Percentiles rank a stretch among this genome's conserved stretches.
These are phyloP conservation scores for Petunia hybrid DNA, from an alignment of 305 asterid species.

Conservation along the genomic window DNA sequence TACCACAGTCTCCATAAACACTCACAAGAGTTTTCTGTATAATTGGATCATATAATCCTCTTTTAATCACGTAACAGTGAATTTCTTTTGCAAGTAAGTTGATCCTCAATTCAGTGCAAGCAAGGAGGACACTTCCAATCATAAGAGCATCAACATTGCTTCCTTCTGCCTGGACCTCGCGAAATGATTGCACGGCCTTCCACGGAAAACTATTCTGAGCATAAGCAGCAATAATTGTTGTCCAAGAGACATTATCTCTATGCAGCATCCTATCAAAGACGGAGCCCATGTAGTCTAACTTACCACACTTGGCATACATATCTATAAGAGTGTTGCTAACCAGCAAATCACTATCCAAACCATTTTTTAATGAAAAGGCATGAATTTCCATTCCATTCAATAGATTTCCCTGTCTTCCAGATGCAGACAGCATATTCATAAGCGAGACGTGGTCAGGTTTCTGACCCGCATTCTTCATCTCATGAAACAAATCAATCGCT, in stretches of 20 bases:
- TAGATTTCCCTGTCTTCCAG: conserved; percentile 64
- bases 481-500: conserved; percentile 53
- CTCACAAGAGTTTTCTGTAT: conserved; percentile 63
- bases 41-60: conserved; percentile 53
- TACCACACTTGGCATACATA: conserved; percentile 92
- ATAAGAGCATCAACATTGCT: conserved; percentile 56
- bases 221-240: conserved; percentile 73
- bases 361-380: conserved; percentile 69
- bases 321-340: conserved; percentile 76
- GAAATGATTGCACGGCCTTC: conserved; percentile 60
- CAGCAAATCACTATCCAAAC: conserved; percentile 64
- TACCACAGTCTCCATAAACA: conserved; percentile 74
- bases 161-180: conserved; percentile 47
- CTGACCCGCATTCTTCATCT: conserved; percentile 50
- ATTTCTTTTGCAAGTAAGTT: conserved; percentile 64
- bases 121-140: conserved; percentile 76
- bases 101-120: conserved; percentile 66
- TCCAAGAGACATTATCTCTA: conserved; percentile 78
- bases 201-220: conserved; percentile 56
- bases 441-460: conserved; percentile 67
- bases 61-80: conserved; percentile 64
- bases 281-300: conserved; percentile 59
- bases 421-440: conserved; percentile 67
- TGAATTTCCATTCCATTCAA: conserved; percentile 75
- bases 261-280: conserved; percentile 58